Conservation (phyloP, 345 rosid genomes). For the Lenwebbia sp. region DNA sequence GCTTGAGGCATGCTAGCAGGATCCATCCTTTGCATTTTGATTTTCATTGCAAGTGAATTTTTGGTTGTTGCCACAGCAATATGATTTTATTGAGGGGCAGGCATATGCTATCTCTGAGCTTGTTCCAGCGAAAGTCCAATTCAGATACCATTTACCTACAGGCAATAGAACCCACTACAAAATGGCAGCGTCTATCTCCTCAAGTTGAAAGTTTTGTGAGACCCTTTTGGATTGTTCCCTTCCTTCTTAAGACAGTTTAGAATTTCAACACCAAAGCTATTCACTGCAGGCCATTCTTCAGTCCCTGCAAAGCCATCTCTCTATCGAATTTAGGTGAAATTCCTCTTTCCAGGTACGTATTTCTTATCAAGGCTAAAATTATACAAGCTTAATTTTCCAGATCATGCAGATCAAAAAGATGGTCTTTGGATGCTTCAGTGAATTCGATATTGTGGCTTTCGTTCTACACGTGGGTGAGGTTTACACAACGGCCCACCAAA, state of each 20-base stretch:
- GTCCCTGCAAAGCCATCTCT: conserved; percentile 44
- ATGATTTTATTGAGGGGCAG: conserved; percentile 67
- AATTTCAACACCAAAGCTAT: neutral
- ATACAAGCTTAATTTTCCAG: neutral
- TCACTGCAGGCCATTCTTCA: conserved; percentile 66
- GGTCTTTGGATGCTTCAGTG: conserved; percentile 38
- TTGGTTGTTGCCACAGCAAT: conserved; percentile 31
- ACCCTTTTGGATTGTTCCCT: conserved; percentile 2
- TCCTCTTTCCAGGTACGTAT: conserved; percentile 52
- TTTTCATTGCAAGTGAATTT: neutral
- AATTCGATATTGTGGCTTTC: conserved; percentile 71
- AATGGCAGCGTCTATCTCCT: conserved; percentile 56
- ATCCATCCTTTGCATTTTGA: neutral
- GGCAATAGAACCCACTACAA: conserved; percentile 59
- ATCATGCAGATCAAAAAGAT: neutral
- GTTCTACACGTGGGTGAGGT: conserved; percentile 76
- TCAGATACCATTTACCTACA: conserved; percentile 65
- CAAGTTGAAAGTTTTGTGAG: conserved; percentile 47
- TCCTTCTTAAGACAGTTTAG: neutral
- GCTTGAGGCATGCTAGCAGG: neutral
- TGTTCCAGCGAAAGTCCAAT: conserved; percentile 42
- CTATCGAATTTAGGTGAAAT: conserved; percentile 60
- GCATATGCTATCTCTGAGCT: conserved; percentile 61
- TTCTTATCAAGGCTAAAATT: neutral
- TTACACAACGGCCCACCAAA: conserved; percentile 32